phyloP scores from a whole-genome alignment of 108 stramenopile species.

The Cylindrotheca fusiformis region DNA sequence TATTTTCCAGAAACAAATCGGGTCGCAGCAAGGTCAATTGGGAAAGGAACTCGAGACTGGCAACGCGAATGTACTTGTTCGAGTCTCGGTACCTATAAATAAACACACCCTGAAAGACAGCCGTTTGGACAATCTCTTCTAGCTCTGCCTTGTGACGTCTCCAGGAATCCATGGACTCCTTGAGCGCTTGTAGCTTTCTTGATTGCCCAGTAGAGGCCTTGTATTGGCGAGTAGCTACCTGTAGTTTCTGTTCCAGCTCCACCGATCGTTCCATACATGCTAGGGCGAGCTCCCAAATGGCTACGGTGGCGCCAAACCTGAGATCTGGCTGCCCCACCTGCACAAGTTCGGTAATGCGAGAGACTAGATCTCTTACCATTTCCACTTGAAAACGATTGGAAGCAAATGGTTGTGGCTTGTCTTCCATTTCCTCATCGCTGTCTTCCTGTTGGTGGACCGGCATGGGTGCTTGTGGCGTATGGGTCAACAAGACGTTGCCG shows the following conservation, averaged over 20 bases:
- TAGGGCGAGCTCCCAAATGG: conserved; percentile 55
- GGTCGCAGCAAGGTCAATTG: conserved; percentile 66
- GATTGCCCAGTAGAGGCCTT: conserved; percentile 34
- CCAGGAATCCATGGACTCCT: conserved; percentile 54
- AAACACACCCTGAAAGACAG: conserved; percentile 67
- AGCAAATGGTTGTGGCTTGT: conserved; percentile 3
- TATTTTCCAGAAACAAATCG: conserved; percentile 73
- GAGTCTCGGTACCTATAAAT: conserved; percentile 81
- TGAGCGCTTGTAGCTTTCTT: conserved; percentile 50
- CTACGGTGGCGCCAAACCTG: conserved; percentile 58
- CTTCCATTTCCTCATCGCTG: conserved; percentile 7
- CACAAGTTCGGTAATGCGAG: conserved; percentile 59
- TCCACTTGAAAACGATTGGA: conserved; percentile 67
- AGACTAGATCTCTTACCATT: conserved; percentile 51
- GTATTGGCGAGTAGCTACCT: conserved; percentile 52
- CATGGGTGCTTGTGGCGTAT: conserved; percentile 13
- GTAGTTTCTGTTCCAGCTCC: conserved; percentile 42
- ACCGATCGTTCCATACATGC: conserved; percentile 63
- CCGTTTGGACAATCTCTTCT: conserved; percentile 53
- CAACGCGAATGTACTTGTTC: conserved; percentile 66
- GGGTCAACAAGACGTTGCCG: conserved; percentile 50
- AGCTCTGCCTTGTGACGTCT: conserved; percentile 55
- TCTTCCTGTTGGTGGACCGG: conserved; percentile 12
- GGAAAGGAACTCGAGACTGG: conserved; percentile 59
- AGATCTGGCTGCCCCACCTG: conserved; percentile 84